phyloP scores from a whole-genome alignment of 306 rosid species.

The Sicyos baderoa region DNA sequence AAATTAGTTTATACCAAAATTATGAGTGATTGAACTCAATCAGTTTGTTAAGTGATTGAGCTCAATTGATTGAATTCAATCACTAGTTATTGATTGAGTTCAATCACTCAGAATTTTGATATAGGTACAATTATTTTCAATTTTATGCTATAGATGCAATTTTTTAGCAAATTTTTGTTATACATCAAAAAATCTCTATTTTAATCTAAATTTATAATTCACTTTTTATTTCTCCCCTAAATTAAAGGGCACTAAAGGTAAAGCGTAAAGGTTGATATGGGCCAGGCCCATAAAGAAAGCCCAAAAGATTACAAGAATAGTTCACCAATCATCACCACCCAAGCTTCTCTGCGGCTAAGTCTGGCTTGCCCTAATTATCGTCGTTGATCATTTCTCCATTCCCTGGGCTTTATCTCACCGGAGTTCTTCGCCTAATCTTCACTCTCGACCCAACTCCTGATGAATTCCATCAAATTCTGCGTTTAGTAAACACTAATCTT shows the following conservation, averaged over 20 bases:
- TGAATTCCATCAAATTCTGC: not conserved
- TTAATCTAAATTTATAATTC: too few species aligned
- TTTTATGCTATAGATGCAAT: too few species aligned
- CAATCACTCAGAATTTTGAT: too few species aligned
- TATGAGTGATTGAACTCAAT: too few species aligned
- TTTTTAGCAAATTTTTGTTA: too few species aligned
- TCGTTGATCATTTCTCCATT: not conserved
- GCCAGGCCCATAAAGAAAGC: constrained; percentile 3
- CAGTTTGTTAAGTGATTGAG: too few species aligned
- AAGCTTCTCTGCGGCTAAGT: not conserved
- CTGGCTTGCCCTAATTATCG: not conserved
- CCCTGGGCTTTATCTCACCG: not conserved
- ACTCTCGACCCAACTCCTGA: constrained; percentile 6
- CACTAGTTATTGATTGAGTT: too few species aligned
- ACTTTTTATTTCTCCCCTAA: too few species aligned
- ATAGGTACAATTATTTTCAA: too few species aligned
- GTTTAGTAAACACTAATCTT: constrained; percentile 17
- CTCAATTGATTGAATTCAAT: too few species aligned
- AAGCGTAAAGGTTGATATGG: not conserved
- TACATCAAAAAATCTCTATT: too few species aligned
- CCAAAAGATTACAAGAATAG: not conserved
- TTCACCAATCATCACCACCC: not conserved
- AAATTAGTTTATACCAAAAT: too few species aligned
- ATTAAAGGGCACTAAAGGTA: not conserved
- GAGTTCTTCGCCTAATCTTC: constrained; percentile 1